A percentile compares a stretch with the other conserved stretches of the same genome.
Conservation (phyloP, 495 filamentous ascomycete genomes). For the Aspergillus funiculosus region DNA sequence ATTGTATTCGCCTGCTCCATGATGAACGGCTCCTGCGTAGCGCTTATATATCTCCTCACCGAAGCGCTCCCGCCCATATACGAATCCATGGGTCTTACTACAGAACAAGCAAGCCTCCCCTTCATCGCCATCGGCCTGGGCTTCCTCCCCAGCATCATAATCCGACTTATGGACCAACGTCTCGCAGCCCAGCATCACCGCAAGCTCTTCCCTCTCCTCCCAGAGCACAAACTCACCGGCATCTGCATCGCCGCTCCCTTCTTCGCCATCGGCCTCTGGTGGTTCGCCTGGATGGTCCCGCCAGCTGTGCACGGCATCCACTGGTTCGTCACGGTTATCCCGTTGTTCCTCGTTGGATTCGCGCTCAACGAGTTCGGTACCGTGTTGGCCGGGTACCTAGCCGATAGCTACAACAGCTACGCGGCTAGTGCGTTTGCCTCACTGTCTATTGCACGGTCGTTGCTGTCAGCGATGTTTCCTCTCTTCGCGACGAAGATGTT, state of each 20-base stretch:
- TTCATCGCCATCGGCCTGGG: slow-evolving; percentile 45
- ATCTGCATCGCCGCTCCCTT: slow-evolving; percentile 43
- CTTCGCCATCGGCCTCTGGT: slow-evolving; percentile 42
- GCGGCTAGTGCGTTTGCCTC: slow-evolving; percentile 48
- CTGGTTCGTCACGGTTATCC: slow-evolving; percentile 41
- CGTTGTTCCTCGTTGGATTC: slow-evolving; percentile 44
- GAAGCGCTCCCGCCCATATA: slow-evolving; percentile 45
- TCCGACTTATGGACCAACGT: slow-evolving; percentile 38
- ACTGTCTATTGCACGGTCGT: slow-evolving; percentile 39
- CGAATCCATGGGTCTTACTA: slow-evolving; percentile 34
- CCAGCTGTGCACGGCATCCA: slow-evolving; percentile 24
- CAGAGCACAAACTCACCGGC: slow-evolving; percentile 48
- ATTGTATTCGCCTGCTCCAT: slow-evolving; percentile 28
- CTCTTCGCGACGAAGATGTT: slow-evolving; percentile 45
- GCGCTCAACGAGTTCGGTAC: slow-evolving; percentile 47
- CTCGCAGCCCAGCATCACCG: slow-evolving; percentile 24
- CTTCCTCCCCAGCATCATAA: slow-evolving; percentile 35
- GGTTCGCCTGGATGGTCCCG: slow-evolving; percentile 50
- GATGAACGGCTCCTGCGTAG: slow-evolving; percentile 9
- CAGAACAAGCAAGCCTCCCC: slow-evolving; percentile 34
- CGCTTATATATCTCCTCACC: slow-evolving; percentile 28
- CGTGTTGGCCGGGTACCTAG: slow-evolving; percentile 47
- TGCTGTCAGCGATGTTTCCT: slow-evolving; percentile 42
- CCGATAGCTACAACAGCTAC: slow-evolving; percentile 48
- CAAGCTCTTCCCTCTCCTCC: slow-evolving; percentile 26